Evolutionary conservation across 2,329 filamentous ascomycete genomes (phyloP).

Genomic region (Neofusicoccum sp.): DNA sequence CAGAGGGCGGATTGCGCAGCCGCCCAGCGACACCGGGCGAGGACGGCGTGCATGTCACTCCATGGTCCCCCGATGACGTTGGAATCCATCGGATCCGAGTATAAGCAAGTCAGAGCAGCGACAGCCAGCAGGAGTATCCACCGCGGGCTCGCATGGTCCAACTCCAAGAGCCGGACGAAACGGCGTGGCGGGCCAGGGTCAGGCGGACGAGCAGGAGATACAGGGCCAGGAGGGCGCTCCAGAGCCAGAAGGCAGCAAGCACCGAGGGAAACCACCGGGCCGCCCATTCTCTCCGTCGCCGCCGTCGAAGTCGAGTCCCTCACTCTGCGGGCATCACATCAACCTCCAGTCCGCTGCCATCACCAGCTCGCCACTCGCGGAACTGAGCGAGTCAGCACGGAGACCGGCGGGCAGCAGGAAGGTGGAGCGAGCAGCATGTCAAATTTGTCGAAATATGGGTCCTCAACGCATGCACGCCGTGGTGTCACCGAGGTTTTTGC

Average conservation of each 20-base stretch:
- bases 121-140: slow-evolving; percentile 10
- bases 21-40: neutral
- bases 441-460: slow-evolving; percentile 14
- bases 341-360: neutral
- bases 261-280: too few species aligned
- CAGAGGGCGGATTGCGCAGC: neutral
- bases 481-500: slow-evolving; percentile 1
- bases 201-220: neutral
- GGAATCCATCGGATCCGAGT: slow-evolving; percentile 15
- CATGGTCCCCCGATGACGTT: slow-evolving; percentile 18
- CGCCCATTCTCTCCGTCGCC: too few species aligned
- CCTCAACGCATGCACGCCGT: neutral
- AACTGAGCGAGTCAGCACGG: neutral
- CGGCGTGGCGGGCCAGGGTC: slow-evolving; percentile 3
- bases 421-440: slow-evolving; percentile 15
- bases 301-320: too few species aligned
- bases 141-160: slow-evolving; percentile 4
- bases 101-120: slow-evolving; percentile 6
- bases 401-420: neutral
- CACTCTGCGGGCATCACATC: too few species aligned
- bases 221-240: too few species aligned
- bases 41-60: slow-evolving; percentile 10
- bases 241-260: neutral
- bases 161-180: neutral
- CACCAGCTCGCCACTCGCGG: neutral